Base-by-base conservation (phyloP, 2,329 filamentous ascomycete species). In the Trichoderma sp. region DNA sequence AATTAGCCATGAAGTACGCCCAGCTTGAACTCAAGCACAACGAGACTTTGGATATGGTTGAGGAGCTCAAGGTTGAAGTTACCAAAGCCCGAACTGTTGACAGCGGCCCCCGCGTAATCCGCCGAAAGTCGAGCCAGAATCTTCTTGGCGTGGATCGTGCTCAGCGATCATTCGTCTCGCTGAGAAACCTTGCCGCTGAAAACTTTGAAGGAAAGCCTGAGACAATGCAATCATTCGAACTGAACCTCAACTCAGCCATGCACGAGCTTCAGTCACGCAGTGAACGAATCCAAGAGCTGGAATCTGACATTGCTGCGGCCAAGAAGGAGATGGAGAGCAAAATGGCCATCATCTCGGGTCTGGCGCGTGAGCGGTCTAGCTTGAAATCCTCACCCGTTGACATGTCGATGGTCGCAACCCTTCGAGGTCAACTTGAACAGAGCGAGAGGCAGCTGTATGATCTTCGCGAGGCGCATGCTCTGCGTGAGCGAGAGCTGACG, bases 251-350 rank as follows among this genome's bases (percentile, higher is more conserved):
- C 75, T 87, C 92, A 2, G 93, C 94, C 68, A 94, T 97, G 89
- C 92, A 95, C 73, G 95, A 99, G 77, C 84, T 99, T 37, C 91
- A 97, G 71, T 85, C 85, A 10, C 89, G 94, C 50, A 94, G 94
- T 45, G 94, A 98, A 77, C 89, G 94, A 32, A 94, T 97, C 64
- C 92, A 96, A 75, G 90, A 94, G 73, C 84, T 99, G 15, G 95
- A 99, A 78, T 89, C 89, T 6, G 94, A 97, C 72, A 87, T 97
- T 67, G 84, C 89, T 29, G 89, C 88, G 4, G 88, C 93, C 25
- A 95, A 92, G 82, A 97, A 93, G 82, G 95, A 99, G 78, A 97
- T 98, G 90, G 95, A 99, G 76, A 90, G 87, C 70, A 99, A 99
- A 86, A 93, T 94, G 84, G 92, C 92, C 34, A 94, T 99, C 76